Base-by-base conservation (phyloP, 257 asterid genomes). In the Scutellaria minor region DNA sequence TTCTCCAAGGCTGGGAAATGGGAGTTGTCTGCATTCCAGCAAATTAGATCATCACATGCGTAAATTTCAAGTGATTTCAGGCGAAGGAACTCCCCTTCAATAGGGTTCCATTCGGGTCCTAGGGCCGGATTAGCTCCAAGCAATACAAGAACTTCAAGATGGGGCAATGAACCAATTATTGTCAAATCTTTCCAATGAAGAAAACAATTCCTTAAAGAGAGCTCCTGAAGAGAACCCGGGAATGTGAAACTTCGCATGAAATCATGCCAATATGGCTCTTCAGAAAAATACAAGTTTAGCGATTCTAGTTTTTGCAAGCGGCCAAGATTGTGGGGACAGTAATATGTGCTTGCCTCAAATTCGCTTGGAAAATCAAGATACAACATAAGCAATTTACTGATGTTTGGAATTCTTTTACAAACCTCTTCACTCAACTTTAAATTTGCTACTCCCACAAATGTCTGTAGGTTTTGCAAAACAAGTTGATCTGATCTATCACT, bases 141-240 rank as follows among this genome's bases (percentile, higher is more conserved):
- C 45, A 61, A 41, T 52, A 4, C 42, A n/a, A 73, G 56, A 7
- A 13, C 51, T 58, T 57, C 68, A 35, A 61, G 35, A 61, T 14
- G 5, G 2, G 66, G 66, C 11, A 60, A 39, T 4, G 66, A 37
- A 13, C 66, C 66, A 3, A 60, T 57, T 7, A 60, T 39, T 5
- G 15, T 9, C 66, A 59, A n/a, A 56, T 57, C 68, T 27, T 75
- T 54, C 74, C 73, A 75, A 35, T 7, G 4, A 18, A 55, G 56
- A 5, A 4, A 5, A 2, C 11, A 14, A 15, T 14, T 5, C 0
- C 0, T 2, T 37, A 72, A 11, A n/a, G 51, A 6, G 52, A 60
- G 8, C 68, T 66, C 41, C 48, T 63, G 24, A 31, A 73, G 71
- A 2, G 56, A 63, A 27, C 5, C 0, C 3, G 71, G 77, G n/a